Conservation (phyloP, 2,329 filamentous ascomycete genomes). For the Paraphoma sp. region DNA sequence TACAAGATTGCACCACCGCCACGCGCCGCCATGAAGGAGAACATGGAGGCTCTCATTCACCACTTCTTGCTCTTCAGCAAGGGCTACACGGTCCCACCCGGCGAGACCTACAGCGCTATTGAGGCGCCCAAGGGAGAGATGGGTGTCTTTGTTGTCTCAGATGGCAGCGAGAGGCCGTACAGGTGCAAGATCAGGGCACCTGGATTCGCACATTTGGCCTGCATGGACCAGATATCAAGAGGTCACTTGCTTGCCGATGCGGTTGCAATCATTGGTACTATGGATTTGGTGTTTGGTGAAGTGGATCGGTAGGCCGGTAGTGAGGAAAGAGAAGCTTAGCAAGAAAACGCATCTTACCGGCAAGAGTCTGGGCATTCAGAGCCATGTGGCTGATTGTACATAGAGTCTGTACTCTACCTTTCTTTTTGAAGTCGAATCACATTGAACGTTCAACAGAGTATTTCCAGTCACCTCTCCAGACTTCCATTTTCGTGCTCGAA, state of each 20-base stretch:
- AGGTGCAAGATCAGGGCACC: constrained; percentile 96
- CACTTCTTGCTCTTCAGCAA: constrained; percentile 99
- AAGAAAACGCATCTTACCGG: constrained; percentile 7
- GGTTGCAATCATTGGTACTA: constrained; percentile 83
- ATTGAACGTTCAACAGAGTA: constrained; percentile 16
- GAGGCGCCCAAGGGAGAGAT: constrained; percentile 99
- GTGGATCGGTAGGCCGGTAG: constrained; percentile 3
- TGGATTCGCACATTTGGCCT: constrained; percentile 91
- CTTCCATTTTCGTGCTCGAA: too few relatives aligned
- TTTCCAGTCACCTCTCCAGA: neutral
- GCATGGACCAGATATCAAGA: constrained; percentile 91
- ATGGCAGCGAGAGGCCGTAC: constrained; percentile 92
- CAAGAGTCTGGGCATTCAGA: neutral
- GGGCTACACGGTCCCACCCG: constrained; percentile 94
- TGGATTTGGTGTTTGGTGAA: constrained; percentile 50
- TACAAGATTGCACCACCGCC: constrained; percentile 98
- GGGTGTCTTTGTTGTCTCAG: constrained; percentile 95
- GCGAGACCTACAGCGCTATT: constrained; percentile 97
- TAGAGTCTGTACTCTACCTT: constrained; percentile 29
- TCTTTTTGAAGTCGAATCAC: constrained; percentile 25
- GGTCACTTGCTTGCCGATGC: constrained; percentile 96
- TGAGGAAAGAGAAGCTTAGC: neutral
- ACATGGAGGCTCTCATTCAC: constrained; percentile 99
- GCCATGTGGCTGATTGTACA: constrained; percentile 26
- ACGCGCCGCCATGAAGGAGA: constrained; percentile 99